Evolutionary conservation across 2,329 filamentous ascomycete species (phyloP).

Genomic region (Hypoxylon sp.): DNA sequence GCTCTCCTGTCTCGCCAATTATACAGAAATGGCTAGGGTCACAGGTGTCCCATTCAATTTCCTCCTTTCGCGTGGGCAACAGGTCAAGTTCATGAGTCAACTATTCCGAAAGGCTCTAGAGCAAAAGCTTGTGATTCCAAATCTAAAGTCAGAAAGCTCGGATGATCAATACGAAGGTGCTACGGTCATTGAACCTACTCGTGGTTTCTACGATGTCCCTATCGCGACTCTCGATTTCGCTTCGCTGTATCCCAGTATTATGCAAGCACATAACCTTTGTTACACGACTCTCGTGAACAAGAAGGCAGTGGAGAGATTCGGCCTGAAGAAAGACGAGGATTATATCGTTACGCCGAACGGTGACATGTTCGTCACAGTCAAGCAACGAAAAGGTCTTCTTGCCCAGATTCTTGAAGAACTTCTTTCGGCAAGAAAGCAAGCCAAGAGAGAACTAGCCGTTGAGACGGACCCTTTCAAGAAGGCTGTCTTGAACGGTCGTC

Average conservation of each 20-base stretch:
- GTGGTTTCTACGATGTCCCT: constrained; percentile 94
- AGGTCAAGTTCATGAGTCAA: constrained; percentile 98
- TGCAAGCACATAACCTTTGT: constrained; percentile 98
- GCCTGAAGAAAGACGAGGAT: constrained; percentile 88
- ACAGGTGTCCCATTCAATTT: constrained; percentile 98
- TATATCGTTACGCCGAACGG: constrained; percentile 97
- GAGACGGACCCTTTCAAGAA: constrained; percentile 98
- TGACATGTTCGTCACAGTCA: constrained; percentile 90
- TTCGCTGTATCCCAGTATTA: constrained; percentile 98
- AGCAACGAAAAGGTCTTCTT: constrained; percentile 90
- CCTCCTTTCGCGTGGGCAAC: constrained; percentile 90
- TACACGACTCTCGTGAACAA: constrained; percentile 94
- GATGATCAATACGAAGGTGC: constrained; percentile 98
- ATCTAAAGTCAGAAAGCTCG: constrained; percentile 76
- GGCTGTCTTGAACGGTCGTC: constrained; percentile 96
- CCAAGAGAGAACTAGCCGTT: constrained; percentile 88
- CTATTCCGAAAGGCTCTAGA: constrained; percentile 95
- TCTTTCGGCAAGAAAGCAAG: constrained; percentile 90
- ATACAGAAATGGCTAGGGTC: constrained; percentile 99
- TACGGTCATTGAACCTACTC: constrained; percentile 94
- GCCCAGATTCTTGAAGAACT: constrained; percentile 97
- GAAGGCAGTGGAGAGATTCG: constrained; percentile 79
- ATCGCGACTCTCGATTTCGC: constrained; percentile 99
- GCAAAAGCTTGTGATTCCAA: constrained; percentile 94
- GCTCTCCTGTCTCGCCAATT: constrained; percentile 97